Evolutionary conservation across 2,329 filamentous ascomycete genomes (phyloP), one percentile per base, ranked within the genome.

Genomic region (Paraphoma chrysanthemicola): DNA sequence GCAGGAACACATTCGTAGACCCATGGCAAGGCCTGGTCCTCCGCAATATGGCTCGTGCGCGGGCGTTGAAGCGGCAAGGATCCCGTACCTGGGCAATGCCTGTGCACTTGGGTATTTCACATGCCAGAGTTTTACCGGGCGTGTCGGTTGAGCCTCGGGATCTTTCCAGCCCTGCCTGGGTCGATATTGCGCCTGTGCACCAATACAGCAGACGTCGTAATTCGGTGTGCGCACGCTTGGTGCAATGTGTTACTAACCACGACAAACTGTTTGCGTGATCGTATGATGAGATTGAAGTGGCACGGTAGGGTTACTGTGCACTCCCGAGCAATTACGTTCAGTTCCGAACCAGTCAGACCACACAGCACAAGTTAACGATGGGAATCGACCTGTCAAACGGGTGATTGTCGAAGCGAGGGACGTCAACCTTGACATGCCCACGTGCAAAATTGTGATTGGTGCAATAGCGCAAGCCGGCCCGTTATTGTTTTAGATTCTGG

Each of bases 131-230:
- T 48, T 36, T 39, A 11, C 28, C 33, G 48, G 9, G 28, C 29
- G n/a, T 45, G 18, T 17, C 14, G 17, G 39, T 29, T 63, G 55
- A 52, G 48, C 57, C 60, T 60, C 57, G 57, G 60, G 60, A 58
- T 54, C 45, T 58, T 60, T 52, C 46, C 57, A 63, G 46, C 30
- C 46, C 50, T 56, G 50, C 51, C 46, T 29, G 23, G 29, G 39
- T 52, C 52, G 42, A 60, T 56, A 58, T 56, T 56, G 51, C 41
- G 41, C 44, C 30, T 51, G 48, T 52, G 9, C 44, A 54, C 51
- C 46, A 39, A 44, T 39, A 47, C 44, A 52, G 47, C 52, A 51
- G 18, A 17, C 29, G 41, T 23, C 45, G 23, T 42, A 49, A 33
- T 53, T 50, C 31, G 23, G 23, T 23, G 31, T 50, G 18, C 47